These are phyloP conservation scores for Marasmius tenuissimus DNA, from an alignment of 1,284 basidiomycete genomes.

Conservation along the genomic window DNA sequence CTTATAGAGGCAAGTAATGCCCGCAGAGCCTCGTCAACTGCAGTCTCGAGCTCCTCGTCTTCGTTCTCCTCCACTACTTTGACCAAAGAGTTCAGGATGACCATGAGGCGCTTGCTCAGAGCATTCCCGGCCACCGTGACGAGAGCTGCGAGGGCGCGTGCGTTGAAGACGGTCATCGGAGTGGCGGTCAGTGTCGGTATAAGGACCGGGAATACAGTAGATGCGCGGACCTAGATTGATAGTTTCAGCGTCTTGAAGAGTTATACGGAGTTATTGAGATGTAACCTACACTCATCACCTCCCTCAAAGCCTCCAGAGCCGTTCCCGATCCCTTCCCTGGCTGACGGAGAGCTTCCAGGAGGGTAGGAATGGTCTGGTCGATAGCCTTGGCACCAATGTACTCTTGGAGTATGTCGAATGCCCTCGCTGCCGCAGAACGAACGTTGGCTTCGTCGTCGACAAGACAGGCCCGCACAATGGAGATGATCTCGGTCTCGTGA, in stretches of 20 bases:
- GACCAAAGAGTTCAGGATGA: conserved; percentile 77
- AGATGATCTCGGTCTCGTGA: conserved; percentile 89
- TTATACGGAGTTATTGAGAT: background rate
- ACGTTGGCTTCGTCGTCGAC: conserved; percentile 89
- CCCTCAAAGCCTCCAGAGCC: conserved; percentile 89
- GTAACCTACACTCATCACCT: conserved; percentile 86
- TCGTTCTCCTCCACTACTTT: conserved; percentile 65
- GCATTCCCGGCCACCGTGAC: conserved; percentile 93
- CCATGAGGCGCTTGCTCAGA: conserved; percentile 79
- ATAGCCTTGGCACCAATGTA: conserved; percentile 89
- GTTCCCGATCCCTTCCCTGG: conserved; percentile 92
- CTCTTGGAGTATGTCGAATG: conserved; percentile 93
- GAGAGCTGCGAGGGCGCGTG: conserved; percentile 86
- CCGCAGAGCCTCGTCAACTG: conserved; percentile 76
- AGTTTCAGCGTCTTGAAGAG: background rate
- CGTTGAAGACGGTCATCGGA: conserved; percentile 96
- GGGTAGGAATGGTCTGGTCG: conserved; percentile 94
- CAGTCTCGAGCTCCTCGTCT: conserved; percentile 68
- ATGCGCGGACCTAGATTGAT: conserved; percentile 71
- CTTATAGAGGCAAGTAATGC: conserved; percentile 77
- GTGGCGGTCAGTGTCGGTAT: conserved; percentile 90
- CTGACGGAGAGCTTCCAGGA: conserved; percentile 90
- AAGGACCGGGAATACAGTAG: conserved; percentile 97
- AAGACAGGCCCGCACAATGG: conserved; percentile 81
- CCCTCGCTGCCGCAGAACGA: conserved; percentile 89